Evolutionary conservation across 2,329 filamentous ascomycete genomes (phyloP), one percentile per base, ranked within the genome.

Genomic region (Ophiostoma fasciatum): DNA sequence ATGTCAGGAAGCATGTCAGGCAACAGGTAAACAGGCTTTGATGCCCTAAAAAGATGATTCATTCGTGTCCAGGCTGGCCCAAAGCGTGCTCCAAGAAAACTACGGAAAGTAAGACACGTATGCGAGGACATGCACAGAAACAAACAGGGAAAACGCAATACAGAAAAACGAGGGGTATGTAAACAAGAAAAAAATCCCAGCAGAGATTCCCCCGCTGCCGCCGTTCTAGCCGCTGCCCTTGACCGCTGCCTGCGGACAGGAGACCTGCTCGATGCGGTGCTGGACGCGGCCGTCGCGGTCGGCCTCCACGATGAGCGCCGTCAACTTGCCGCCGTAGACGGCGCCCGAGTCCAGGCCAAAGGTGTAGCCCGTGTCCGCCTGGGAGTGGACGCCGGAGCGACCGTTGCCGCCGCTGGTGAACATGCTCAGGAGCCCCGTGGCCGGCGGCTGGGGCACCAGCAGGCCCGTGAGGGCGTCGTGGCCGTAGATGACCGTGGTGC

Each of bases 271-370:
- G 14, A 60, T 49, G 9, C 47, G 48, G 31, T 63, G 54, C 33
- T 45, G 52, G 35, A 61, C 47, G 6, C 32, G 37, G 7, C 51
- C 53, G 6, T 49, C 45, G 2, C 49, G 38, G 5, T 46, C 51
- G 4, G 58, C 70, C 46, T 80, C 71, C 25, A 94, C 71, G 3
- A 94, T 64, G 40, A 94, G 56, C 1, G 82, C 87, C 1, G 80
- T 83, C 45, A 98, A 61, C 43, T 73, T 64, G 1, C 75, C 76
- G 10, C 85, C 87, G 43, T 70, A 71, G 4, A 83, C 74, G 53
- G 90, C 96, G 0, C 76, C 78, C 1, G 80, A 82, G 55, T 96
- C 90, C 31, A 96, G 62, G 0, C 90, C 90, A 50, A 85, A 82
- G 4, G 78, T 82, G 55, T 82, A 92, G 56, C 14, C 79, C 56